Evolutionary conservation across 2,329 filamentous ascomycete genomes (phyloP).

Genomic region (Scleromitrula shiraiana): DNA sequence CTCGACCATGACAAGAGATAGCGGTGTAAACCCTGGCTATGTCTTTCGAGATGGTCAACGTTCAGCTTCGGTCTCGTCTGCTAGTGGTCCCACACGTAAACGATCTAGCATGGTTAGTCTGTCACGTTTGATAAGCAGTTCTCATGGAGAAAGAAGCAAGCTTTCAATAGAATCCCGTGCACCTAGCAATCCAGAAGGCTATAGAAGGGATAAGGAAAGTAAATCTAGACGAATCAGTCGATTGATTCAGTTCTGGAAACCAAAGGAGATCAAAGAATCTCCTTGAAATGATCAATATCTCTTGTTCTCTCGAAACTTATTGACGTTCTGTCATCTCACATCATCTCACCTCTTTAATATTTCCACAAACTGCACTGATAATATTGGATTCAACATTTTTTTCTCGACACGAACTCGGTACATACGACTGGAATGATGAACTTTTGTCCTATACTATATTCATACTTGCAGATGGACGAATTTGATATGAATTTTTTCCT

Average conservation of each 20-base stretch:
- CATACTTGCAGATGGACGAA: conserved; percentile 20
- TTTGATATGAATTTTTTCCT: conserved; percentile 24
- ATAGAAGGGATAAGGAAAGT: conserved; percentile 47
- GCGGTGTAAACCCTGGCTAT: conserved; percentile 40
- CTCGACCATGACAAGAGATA: conserved; percentile 67
- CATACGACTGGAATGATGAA: conserved; percentile 6
- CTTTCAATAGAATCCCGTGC: conserved; percentile 56
- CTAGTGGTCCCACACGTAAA: conserved; percentile 54
- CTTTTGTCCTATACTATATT: conserved; percentile 17
- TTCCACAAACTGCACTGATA: neutral
- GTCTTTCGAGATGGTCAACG: conserved; percentile 49
- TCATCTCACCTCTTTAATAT: neutral
- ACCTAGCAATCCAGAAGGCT: conserved; percentile 33
- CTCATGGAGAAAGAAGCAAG: conserved; percentile 68
- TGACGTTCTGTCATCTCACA: too few species aligned
- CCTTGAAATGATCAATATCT: neutral
- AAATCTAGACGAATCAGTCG: conserved; percentile 64
- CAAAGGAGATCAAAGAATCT: conserved; percentile 16
- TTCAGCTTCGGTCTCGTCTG: conserved; percentile 53
- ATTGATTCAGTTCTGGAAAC: conserved; percentile 73
- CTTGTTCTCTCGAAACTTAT: neutral
- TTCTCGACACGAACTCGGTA: conserved; percentile 3
- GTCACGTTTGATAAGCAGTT: conserved; percentile 66
- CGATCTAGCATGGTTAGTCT: conserved; percentile 70
- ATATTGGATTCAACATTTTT: neutral